Percentiles rank a stretch among this genome's conserved stretches.
Evolutionary conservation across 345 rosid species (phyloP).

Genomic region (Eucalyptus sp.): DNA sequence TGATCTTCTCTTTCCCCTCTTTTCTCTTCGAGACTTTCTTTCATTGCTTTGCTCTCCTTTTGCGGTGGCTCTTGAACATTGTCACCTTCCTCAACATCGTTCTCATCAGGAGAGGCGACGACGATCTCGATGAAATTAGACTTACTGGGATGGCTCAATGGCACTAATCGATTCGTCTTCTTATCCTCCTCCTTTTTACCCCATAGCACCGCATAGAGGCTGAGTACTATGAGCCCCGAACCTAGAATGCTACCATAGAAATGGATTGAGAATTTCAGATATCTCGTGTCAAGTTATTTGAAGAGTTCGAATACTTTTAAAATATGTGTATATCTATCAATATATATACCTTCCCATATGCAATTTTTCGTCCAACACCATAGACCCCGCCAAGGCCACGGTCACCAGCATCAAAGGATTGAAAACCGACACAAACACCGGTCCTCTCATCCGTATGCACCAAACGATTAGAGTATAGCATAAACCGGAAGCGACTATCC

Average conservation of each 20-base stretch:
- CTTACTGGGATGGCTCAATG: neutral
- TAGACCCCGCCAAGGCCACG: neutral
- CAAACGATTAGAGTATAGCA: slow-evolving; percentile 1
- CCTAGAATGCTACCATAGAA: slow-evolving; percentile 1
- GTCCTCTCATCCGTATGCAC: slow-evolving; percentile 14
- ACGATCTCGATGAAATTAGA: neutral
- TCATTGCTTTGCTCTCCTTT: neutral
- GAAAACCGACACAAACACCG: slow-evolving; percentile 12
- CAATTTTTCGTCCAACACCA: slow-evolving; percentile 12
- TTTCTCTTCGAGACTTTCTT: neutral
- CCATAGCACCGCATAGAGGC: slow-evolving; percentile 1
- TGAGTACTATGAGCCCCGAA: neutral
- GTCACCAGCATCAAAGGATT: slow-evolving; percentile 15
- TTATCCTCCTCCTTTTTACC: slow-evolving; percentile 7
- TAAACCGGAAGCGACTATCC: slow-evolving; percentile 4
- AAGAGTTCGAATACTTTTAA: neutral
- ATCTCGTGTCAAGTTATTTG: neutral
- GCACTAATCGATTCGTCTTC: neutral
- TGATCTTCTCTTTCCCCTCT: neutral
- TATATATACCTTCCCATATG: slow-evolving; percentile 12
- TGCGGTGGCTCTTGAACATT: neutral
- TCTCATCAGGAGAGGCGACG: neutral
- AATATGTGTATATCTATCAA: neutral
- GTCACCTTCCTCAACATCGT: neutral
- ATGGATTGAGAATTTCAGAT: neutral